Conservation (phyloP, 768 basidiomycete species). For the Boletales sp. region DNA sequence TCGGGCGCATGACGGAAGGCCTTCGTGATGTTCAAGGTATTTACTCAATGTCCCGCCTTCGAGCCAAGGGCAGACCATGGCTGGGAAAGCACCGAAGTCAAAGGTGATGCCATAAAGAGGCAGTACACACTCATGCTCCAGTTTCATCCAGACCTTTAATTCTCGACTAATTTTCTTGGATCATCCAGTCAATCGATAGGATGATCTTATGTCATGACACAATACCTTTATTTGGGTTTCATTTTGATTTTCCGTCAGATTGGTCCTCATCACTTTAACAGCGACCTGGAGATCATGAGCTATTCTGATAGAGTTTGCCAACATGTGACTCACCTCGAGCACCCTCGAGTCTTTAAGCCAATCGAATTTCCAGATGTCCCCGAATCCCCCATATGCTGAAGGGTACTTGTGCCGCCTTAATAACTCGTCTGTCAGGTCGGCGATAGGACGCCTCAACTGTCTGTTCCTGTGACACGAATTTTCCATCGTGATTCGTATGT, state of each 20-base stretch:
- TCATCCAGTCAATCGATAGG: not conserved
- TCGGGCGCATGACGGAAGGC: not conserved
- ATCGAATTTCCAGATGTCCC: slow-evolving; percentile 24
- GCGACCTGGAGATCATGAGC: slow-evolving; percentile 18
- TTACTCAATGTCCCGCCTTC: slow-evolving; percentile 26
- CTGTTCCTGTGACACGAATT: not conserved
- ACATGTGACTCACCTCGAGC: slow-evolving; percentile 16
- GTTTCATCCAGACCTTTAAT: slow-evolving; percentile 22
- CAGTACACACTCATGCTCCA: slow-evolving; percentile 27
- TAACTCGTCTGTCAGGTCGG: slow-evolving; percentile 12
- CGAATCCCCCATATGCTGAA: slow-evolving; percentile 19
- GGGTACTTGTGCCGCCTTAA: slow-evolving; percentile 17
- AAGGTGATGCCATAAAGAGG: slow-evolving; percentile 26
- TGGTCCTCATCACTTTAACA: slow-evolving; percentile 25
- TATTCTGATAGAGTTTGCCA: not conserved
- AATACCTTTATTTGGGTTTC: slow-evolving; percentile 13
- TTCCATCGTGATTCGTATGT: not conserved
- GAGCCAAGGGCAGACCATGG: slow-evolving; percentile 35
- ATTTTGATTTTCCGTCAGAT: slow-evolving; percentile 4
- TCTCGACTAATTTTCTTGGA: slow-evolving; percentile 14
- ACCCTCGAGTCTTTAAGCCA: slow-evolving; percentile 15
- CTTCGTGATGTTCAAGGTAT: slow-evolving; percentile 18
- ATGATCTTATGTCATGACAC: not conserved
- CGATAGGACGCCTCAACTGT: not conserved
- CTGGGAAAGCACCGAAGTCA: slow-evolving; percentile 29